Conservation (phyloP, 2,329 filamentous ascomycete genomes). For the Stylonectria norvegica region DNA sequence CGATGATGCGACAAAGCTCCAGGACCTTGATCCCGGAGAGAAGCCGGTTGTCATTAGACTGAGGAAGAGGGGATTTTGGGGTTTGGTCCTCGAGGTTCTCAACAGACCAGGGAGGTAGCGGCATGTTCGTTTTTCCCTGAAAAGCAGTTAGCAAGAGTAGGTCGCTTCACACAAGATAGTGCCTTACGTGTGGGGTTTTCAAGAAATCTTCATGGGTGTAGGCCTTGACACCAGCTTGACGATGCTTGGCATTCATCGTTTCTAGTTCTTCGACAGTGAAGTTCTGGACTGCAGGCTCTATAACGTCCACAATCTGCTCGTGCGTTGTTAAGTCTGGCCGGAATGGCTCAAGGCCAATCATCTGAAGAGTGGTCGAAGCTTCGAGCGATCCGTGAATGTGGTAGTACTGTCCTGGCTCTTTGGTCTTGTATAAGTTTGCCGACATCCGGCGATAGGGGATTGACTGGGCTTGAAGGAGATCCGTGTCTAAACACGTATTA, state of each 20-base stretch:
- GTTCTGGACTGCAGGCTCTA: slow-evolving; percentile 55
- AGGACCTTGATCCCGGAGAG: slow-evolving; percentile 66
- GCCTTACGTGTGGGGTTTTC: slow-evolving; percentile 43
- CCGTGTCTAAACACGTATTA: slow-evolving; percentile 55
- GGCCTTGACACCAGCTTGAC: slow-evolving; percentile 59
- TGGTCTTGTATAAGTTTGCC: slow-evolving; percentile 68
- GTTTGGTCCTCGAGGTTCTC: slow-evolving; percentile 48
- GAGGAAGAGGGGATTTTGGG: slow-evolving; percentile 41
- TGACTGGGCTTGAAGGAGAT: slow-evolving; percentile 67
- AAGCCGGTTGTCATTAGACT: slow-evolving; percentile 26
- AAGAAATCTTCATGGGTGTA: slow-evolving; percentile 59
- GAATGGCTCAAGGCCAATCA: slow-evolving; percentile 64
- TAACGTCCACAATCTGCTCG: slow-evolving; percentile 53
- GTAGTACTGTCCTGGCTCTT: slow-evolving; percentile 63
- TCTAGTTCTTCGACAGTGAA: slow-evolving; percentile 57
- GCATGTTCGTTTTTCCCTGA: slow-evolving; percentile 44
- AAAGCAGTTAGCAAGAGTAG: neutral
- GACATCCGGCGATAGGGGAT: slow-evolving; percentile 68
- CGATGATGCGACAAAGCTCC: slow-evolving; percentile 72
- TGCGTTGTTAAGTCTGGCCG: slow-evolving; percentile 60
- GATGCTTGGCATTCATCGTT: slow-evolving; percentile 49
- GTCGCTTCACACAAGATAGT: neutral
- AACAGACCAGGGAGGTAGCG: slow-evolving; percentile 48
- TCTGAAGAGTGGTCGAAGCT: slow-evolving; percentile 64
- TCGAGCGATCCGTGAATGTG: slow-evolving; percentile 75